Evolutionary conservation across 495 filamentous ascomycete species (phyloP), one percentile per base, ranked within the genome.

Genomic region (Tirmania nivea): DNA sequence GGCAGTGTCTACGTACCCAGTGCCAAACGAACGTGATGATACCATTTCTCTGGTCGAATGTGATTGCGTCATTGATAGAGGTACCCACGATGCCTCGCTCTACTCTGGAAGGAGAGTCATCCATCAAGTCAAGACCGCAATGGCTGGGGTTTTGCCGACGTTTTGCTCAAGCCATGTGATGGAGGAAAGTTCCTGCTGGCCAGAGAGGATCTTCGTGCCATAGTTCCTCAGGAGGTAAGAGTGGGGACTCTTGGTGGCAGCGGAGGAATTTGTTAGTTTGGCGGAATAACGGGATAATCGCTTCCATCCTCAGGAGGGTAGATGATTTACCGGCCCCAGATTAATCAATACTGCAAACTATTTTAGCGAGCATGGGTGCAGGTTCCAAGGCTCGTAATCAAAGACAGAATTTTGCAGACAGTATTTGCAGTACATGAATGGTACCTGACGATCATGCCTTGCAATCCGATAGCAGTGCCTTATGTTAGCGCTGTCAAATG

Each of bases 21-120:
- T 72, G 71, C 71, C 71, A 73, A 8, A 65, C 59, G 10, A 72
- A 64, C 0, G 70, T 66, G 8, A 73, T 61, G 50, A 73, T 70
- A 16, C 71, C 71, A 51, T 69, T 69, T 7, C 61, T 58, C 8
- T 60, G 55, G 37, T 64, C 63, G 53, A 68, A 69, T 10, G 59
- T 55, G 37, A 73, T 71, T 8, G 71, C 70, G 9, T 73, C 68
- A 54, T 73, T 71, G 8, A 73, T 62, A 6, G 70, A 57, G 2
- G 55, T 68, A 25, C 64, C 61, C 8, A 59, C 55, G 10, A 63
- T 63, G 16, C 69, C 71, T 4, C 60, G 64, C 45, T 65, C 67
- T 11, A 71, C 69, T 21, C 71, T 63, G 11, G 66, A 69, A 0
- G 70, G 71, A 16, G 62, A 63, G 61, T 73, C 71, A 50, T 73